Evolutionary conservation across 345 rosid genomes (phyloP), one percentile per base, ranked within the genome.

Genomic region (Gossypium herbaceum): DNA sequence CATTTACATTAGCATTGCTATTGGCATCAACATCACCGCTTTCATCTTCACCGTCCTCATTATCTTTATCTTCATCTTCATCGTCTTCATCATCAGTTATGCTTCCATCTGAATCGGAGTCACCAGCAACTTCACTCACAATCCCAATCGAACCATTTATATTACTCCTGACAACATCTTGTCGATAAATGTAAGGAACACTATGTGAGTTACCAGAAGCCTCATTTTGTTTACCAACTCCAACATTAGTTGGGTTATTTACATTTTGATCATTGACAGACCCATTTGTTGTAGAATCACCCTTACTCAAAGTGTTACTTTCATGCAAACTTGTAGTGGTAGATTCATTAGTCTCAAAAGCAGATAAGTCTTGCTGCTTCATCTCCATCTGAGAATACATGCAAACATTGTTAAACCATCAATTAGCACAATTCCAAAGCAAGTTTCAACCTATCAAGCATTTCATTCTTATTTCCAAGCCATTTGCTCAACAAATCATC

Each of bases 41-140:
- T 59, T 80, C 89, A 25, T 45, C 78, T 67, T 81, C 80, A 2
- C 39, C 83, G 12, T 75, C 81, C 11, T 75, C 64, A 27, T 60
- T 60, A 60, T 60, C 43, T 60, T 60, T 27, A 60, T 60, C 64
- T 60, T 60, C 64, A 60, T 60, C 79, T 0, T 87, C 85, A 0
- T 76, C 87, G 0, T 87, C 87, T 1, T 86, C 88, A 0, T 90
- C 97, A 76, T 87, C 97, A 51, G 85, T 86, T 22, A 81, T 75
- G 58, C 87, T 91, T 52, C 83, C 83, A 52, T 96, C 97, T n/a
- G 99, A 90, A 84, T 96, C 98, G 0, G 92, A 90, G 79, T 90
- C 98, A 77, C 94, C 95, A 22, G 94, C 92, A 75, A 90, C 94
- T 81, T 90, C 98, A 69, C 90, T 90, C 51, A 96, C 99, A 83